These are phyloP conservation scores for Colletotrichum incanum DNA, from an alignment of 2,329 filamentous ascomycete species.

Conservation along the genomic window DNA sequence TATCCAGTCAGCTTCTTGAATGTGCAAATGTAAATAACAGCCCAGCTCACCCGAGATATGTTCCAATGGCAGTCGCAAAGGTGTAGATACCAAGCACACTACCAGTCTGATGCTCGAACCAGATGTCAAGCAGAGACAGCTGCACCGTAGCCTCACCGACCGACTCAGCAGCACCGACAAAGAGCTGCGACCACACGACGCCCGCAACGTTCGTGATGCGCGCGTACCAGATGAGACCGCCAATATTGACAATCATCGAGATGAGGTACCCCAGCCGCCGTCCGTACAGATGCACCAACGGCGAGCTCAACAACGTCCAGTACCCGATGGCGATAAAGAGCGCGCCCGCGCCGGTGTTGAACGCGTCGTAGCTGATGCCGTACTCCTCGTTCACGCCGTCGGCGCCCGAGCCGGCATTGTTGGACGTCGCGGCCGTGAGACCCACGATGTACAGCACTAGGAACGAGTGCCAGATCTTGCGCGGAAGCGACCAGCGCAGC, in stretches of 20 bases:
- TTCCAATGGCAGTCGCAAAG: constrained; percentile 69
- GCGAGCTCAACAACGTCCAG: constrained; percentile 67
- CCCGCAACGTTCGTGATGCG: constrained; percentile 59
- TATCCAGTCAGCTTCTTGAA: not conserved
- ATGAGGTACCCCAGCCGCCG: constrained; percentile 69
- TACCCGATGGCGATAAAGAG: constrained; percentile 71
- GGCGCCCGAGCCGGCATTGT: constrained; percentile 68
- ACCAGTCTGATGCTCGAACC: constrained; percentile 71
- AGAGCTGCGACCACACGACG: constrained; percentile 70
- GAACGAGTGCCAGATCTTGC: constrained; percentile 66
- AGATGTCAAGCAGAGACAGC: constrained; percentile 70
- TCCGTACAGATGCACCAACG: constrained; percentile 69
- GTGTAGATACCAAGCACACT: constrained; percentile 70
- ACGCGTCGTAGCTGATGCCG: constrained; percentile 65
- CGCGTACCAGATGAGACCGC: constrained; percentile 70
- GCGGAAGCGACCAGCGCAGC: constrained; percentile 62
- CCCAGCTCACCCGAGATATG: constrained; percentile 62
- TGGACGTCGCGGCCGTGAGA: constrained; percentile 70
- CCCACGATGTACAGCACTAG: constrained; percentile 69
- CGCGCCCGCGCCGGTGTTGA: constrained; percentile 71
- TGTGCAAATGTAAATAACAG: not conserved
- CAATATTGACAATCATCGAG: constrained; percentile 63
- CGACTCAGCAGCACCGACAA: constrained; percentile 71
- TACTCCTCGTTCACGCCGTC: constrained; percentile 66
- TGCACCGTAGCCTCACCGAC: constrained; percentile 71